These are phyloP conservation scores for Cyberlindnera nakhonratchasimensis DNA, from an alignment of 805 yeast genomes.

Conservation along the genomic window DNA sequence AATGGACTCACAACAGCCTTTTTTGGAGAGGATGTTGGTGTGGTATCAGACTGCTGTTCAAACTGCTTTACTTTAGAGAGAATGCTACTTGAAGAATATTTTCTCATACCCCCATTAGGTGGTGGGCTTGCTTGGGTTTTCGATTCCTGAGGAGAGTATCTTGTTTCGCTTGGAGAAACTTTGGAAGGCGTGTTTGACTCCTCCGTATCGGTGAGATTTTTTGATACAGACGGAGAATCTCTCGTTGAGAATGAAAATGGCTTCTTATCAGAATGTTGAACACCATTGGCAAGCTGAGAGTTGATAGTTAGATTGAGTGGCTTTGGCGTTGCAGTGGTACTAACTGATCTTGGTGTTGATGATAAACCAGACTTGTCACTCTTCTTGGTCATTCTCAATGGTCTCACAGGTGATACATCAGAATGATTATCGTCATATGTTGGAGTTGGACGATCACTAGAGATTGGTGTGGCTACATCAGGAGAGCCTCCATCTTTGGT, in stretches of 20 bases:
- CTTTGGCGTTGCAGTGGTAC: slow-evolving; percentile 17
- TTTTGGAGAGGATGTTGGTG: slow-evolving; percentile 13
- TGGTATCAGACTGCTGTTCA: slow-evolving; percentile 24
- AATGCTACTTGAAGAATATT: slow-evolving; percentile 29
- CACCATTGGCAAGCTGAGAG: slow-evolving; percentile 16
- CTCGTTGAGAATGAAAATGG: background rate
- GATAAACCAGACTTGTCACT: slow-evolving; percentile 25
- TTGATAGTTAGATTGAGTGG: slow-evolving; percentile 22
- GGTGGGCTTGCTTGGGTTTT: slow-evolving; percentile 2
- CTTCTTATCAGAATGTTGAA: slow-evolving; percentile 7
- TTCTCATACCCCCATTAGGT: slow-evolving; percentile 21
- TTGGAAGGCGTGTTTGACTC: slow-evolving; percentile 2
- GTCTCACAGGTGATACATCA: slow-evolving; percentile 52
- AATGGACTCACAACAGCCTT: slow-evolving; percentile 22
- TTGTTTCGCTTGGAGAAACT: slow-evolving; percentile 12
- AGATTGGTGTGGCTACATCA: background rate
- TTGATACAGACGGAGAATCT: slow-evolving; percentile 3
- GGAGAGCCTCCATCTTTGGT: slow-evolving; percentile 15
- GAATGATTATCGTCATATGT: slow-evolving; percentile 2
- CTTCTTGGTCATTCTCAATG: slow-evolving; percentile 64
- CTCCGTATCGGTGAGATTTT: background rate
- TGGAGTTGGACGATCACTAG: slow-evolving; percentile 1
- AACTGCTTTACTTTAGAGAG: slow-evolving; percentile 32
- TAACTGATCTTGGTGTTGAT: slow-evolving; percentile 14
- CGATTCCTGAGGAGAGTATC: slow-evolving; percentile 16